A percentile compares a stretch with the other conserved stretches of the same genome.
Evolutionary conservation across 805 yeast species (phyloP).

Genomic region (Soucietia sequanensis): DNA sequence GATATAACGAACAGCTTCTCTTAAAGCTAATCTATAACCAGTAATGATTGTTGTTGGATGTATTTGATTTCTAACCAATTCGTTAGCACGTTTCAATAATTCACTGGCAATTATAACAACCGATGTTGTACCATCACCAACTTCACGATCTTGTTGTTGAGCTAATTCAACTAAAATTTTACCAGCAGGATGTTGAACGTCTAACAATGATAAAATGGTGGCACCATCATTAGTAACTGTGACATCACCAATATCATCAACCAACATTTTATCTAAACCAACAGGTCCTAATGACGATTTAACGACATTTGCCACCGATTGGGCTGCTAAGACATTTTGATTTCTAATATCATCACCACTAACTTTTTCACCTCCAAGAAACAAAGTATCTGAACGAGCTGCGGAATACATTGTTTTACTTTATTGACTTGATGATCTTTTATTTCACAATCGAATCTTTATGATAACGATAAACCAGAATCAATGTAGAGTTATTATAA

Average conservation of each 20-base stretch:
- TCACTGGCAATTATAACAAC: conserved; percentile 97
- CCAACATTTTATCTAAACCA: conserved; percentile 97
- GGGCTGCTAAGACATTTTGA: conserved; percentile 94
- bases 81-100: conserved; percentile 87
- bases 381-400: conserved; percentile 88
- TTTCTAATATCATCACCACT: conserved; percentile 96
- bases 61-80: conserved; percentile 85
- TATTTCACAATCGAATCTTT: too few relatives aligned
- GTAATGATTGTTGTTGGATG: conserved; percentile 98
- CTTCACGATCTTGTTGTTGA: conserved; percentile 98
- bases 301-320: conserved; percentile 77
- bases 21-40: conserved; percentile 90
- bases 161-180: conserved; percentile 95
- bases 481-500: too few relatives aligned
- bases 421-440: too few relatives aligned
- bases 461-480: too few relatives aligned
- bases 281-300: conserved; percentile 97
- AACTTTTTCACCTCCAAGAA: conserved; percentile 92
- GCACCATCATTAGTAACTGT: conserved; percentile 99
- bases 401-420: conserved; percentile 77
- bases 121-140: conserved; percentile 97
- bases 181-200: conserved; percentile 99
- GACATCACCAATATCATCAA: conserved; percentile 98
- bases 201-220: conserved; percentile 83
- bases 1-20: conserved; percentile 86